Percentiles rank a stretch among this genome's conserved stretches.
These are phyloP conservation scores for Myxozyma geophila DNA, from an alignment of 805 yeast genomes.

Conservation along the genomic window DNA sequence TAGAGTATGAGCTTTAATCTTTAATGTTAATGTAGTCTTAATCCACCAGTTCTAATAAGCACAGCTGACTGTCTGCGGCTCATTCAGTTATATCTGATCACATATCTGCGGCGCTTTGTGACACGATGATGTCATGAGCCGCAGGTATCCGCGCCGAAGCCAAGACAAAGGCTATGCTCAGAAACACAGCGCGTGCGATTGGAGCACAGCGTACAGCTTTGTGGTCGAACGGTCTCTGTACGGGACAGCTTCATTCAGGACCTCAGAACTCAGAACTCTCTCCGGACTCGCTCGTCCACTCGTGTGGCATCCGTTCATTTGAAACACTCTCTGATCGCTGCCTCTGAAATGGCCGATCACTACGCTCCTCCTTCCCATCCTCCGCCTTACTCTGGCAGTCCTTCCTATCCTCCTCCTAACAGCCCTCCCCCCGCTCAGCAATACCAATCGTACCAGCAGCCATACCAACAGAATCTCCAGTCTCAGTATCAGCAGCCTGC, in stretches of 20 bases:
- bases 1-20: no score
- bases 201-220: neutral
- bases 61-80: no score
- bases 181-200: neutral
- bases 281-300: neutral
- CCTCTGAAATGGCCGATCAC: constrained; percentile 10
- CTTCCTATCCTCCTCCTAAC: neutral
- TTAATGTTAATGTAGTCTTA: no score
- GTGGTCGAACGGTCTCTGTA: no score
- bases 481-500: neutral
- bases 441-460: neutral
- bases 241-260: no score
- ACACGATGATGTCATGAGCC: constrained; percentile 4
- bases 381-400: neutral
- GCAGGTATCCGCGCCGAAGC: neutral
- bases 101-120: constrained; percentile 3
- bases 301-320: neutral
- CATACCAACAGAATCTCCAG: constrained; percentile 1
- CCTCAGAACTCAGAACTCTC: no score
- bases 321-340: neutral
- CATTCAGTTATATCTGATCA: neutral
- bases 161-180: neutral
- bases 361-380: neutral
- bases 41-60: no score
- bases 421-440: neutral